A percentile compares a stretch with the other conserved stretches of the same genome.
Conservation (phyloP, 768 basidiomycete genomes). For the Russula lepida region DNA sequence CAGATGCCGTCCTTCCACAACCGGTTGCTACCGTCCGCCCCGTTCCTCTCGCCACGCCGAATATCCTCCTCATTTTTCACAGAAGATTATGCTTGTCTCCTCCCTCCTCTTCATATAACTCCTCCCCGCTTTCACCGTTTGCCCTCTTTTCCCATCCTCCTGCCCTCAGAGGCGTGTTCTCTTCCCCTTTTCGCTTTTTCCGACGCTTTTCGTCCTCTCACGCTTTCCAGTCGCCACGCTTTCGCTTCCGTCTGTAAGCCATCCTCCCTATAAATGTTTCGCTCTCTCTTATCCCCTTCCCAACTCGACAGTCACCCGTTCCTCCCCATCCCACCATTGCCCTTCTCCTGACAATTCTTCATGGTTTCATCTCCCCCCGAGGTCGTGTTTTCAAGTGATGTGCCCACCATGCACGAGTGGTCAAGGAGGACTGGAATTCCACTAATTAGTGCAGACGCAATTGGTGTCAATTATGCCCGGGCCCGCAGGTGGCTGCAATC, state of each 20-base stretch:
- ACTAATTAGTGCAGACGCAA: conserved; percentile 72
- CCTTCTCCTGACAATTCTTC: conserved; percentile 15
- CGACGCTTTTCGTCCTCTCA: conserved; percentile 5
- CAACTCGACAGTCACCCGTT: conserved; percentile 3
- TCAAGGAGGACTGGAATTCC: conserved; percentile 71
- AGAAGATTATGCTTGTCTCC: conserved; percentile 26
- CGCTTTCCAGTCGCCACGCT: conserved; percentile 16
- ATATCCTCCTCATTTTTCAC: conserved; percentile 38
- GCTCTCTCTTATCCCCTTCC: conserved; percentile 5
- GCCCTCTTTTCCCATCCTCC: conserved; percentile 13
- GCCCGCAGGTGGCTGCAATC: conserved; percentile 68
- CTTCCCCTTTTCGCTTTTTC: conserved; percentile 1
- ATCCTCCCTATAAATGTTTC: conserved; percentile 17
- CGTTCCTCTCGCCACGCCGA: conserved; percentile 39
- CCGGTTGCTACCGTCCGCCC: conserved; percentile 47
- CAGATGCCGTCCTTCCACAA: conserved; percentile 44
- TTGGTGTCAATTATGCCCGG: conserved; percentile 72
- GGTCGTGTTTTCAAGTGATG: conserved; percentile 72
- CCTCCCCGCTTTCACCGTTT: conserved; percentile 19
- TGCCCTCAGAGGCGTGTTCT: conserved; percentile 15
- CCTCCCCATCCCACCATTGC: conserved; percentile 18
- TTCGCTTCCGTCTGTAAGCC: conserved; percentile 15
- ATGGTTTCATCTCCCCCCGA: conserved; percentile 36
- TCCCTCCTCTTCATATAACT: conserved; percentile 21
- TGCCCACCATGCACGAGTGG: conserved; percentile 79